phyloP scores from a whole-genome alignment of 768 basidiomycete genomes.

The Tylopilus subfusipes region DNA sequence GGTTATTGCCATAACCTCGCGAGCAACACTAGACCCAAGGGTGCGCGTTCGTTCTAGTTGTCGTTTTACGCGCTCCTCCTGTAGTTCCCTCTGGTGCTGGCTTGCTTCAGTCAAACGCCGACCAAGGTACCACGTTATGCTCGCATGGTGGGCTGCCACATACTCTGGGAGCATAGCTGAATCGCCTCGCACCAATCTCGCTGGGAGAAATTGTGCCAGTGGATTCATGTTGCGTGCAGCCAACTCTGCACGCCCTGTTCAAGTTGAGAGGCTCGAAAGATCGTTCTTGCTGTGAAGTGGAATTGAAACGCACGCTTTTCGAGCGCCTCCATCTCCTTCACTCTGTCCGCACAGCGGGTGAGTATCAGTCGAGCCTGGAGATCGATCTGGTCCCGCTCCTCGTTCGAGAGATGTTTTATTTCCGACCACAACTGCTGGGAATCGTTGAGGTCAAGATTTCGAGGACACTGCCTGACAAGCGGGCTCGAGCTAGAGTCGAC shows the following conservation, averaged over 20 bases:
- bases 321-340: conserved; percentile 81
- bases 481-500: conserved; percentile 59
- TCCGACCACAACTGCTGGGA: conserved; percentile 55
- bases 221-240: conserved; percentile 63
- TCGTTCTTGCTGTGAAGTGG: conserved; percentile 13
- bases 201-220: conserved; percentile 65
- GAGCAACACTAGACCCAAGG: conserved; percentile 75
- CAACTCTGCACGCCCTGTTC: conserved; percentile 62
- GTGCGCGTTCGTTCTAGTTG: conserved; percentile 81
- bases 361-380: conserved; percentile 85
- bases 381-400: conserved; percentile 96
- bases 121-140: conserved; percentile 88
- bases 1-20: conserved; percentile 52
- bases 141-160: conserved; percentile 86
- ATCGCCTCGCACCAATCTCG: conserved; percentile 61
- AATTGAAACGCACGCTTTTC: conserved; percentile 71
- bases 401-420: conserved; percentile 73
- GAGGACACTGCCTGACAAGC: conserved; percentile 45
- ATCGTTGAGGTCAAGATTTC: conserved; percentile 54
- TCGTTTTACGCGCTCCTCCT: conserved; percentile 89
- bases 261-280: conserved; percentile 14
- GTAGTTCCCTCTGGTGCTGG: conserved; percentile 79
- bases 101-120: conserved; percentile 76
- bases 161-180: conserved; percentile 54
- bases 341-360: conserved; percentile 78